phyloP scores from a whole-genome alignment of 495 filamentous ascomycete species.

The Terfezia claveryi region DNA sequence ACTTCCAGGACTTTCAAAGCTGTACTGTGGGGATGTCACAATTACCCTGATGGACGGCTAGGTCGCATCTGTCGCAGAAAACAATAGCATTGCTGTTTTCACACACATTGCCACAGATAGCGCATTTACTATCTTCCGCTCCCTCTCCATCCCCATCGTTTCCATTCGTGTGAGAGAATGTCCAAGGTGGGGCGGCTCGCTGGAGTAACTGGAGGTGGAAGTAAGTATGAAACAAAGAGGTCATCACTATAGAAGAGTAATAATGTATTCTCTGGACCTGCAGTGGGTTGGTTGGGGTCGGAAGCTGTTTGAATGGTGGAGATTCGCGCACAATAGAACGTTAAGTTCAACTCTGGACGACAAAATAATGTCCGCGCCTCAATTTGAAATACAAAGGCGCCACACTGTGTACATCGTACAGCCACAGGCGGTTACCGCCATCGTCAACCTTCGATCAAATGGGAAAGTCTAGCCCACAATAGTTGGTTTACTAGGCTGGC shows the following conservation, averaged over 20 bases:
- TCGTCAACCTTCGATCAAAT: no score
- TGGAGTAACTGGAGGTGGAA: background rate
- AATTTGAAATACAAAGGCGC: no score
- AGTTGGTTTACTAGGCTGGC: no score
- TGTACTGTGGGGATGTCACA: background rate
- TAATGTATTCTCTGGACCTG: no score
- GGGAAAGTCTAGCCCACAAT: no score
- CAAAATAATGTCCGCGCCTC: no score
- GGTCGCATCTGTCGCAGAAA: slow-evolving; percentile 94
- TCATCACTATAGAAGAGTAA: background rate
- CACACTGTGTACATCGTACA: no score
- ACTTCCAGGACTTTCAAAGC: no score
- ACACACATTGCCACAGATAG: slow-evolving; percentile 96
- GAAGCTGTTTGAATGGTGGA: background rate
- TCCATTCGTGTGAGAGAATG: background rate
- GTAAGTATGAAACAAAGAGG: background rate
- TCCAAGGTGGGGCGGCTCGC: background rate
- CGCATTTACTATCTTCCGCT: slow-evolving; percentile 92
- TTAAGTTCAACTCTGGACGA: no score
- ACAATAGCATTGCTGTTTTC: slow-evolving; percentile 99
- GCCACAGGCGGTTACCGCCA: no score
- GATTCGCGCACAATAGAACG: no score
- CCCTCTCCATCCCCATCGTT: slow-evolving; percentile 66
- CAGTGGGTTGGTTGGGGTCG: background rate
- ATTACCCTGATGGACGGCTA: slow-evolving; percentile 65